Conservation (phyloP, 352 stramenopile species). For the Globisporangium orthogonon region DNA sequence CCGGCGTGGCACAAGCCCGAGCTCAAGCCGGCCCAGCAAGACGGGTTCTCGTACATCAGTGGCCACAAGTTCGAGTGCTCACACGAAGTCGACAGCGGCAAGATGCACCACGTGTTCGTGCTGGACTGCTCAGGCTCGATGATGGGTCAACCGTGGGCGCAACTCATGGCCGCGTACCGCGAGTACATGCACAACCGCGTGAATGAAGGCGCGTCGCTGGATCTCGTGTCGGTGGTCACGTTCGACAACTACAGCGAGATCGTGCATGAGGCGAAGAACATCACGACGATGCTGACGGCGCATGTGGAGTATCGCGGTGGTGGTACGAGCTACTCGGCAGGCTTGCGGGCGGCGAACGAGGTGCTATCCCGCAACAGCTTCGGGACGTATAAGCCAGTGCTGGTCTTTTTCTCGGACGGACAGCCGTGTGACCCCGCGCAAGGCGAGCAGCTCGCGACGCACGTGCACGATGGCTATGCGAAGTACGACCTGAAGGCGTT, state of each 20-base stretch:
- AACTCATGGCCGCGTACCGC: conserved; percentile 48
- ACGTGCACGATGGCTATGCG: conserved; percentile 49
- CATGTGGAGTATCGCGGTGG: conserved; percentile 28
- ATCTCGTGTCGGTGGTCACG: conserved; percentile 75
- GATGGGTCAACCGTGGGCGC: conserved; percentile 41
- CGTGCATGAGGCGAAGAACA: conserved; percentile 43
- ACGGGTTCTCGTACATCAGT: conserved; percentile 47
- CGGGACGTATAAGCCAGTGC: conserved; percentile 47
- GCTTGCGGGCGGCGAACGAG: conserved; percentile 49
- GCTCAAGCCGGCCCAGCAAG: conserved; percentile 18
- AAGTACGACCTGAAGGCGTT: conserved; percentile 59
- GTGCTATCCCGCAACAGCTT: conserved; percentile 65
- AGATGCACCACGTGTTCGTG: conserved; percentile 78
- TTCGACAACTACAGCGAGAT: conserved; percentile 41
- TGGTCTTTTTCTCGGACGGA: conserved; percentile 81
- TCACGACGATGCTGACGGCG: conserved; percentile 29
- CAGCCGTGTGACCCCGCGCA: conserved; percentile 36
- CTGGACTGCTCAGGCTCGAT: conserved; percentile 80
- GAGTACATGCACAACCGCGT: conserved; percentile 71
- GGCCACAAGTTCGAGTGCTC: conserved; percentile 76
- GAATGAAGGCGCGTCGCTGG: conserved; percentile 31
- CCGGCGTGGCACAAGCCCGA: conserved; percentile 53
- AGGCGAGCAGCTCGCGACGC: conserved; percentile 42
- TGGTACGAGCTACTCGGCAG: conserved; percentile 46
- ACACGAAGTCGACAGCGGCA: conserved; percentile 37